A percentile compares a stretch with the other conserved stretches of the same genome.
phyloP scores from a whole-genome alignment of 208 protist genomes.

The Histomonas meleagridis region DNA sequence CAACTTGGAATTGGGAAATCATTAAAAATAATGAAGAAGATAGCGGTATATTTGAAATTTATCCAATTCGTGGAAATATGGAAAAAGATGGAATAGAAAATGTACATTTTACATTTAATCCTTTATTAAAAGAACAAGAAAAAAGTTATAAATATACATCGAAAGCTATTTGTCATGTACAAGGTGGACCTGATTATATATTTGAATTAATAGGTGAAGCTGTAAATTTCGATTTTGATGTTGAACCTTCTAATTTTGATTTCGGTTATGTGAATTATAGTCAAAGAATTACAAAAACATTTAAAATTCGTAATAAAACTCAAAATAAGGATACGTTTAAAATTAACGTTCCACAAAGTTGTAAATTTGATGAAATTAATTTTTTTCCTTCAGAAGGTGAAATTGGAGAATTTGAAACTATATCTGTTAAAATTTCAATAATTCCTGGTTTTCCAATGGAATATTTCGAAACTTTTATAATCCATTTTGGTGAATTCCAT shows the following conservation, averaged over 20 bases:
- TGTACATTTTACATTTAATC: background rate
- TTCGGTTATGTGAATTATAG: background rate
- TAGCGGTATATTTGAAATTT: background rate
- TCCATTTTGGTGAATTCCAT: background rate
- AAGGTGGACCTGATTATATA: slow-evolving; percentile 13
- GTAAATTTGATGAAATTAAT: background rate
- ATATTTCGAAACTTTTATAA: background rate
- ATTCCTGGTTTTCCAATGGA: background rate
- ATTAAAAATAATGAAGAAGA: background rate
- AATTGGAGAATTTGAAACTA: background rate
- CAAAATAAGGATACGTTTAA: background rate
- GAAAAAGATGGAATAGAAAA: background rate
- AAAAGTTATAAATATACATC: background rate
- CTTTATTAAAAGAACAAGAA: background rate
- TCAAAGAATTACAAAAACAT: background rate
- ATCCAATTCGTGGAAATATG: background rate
- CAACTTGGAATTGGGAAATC: background rate
- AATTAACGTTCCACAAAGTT: background rate
- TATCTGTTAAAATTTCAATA: background rate
- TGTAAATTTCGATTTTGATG: background rate
- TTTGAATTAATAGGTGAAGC: background rate
- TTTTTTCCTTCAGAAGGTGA: background rate
- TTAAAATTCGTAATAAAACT: background rate
- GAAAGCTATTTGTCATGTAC: background rate
- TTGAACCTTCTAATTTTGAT: background rate